Conservation (phyloP, 805 yeast species). For the Kluyveromyces wickerhamii region DNA sequence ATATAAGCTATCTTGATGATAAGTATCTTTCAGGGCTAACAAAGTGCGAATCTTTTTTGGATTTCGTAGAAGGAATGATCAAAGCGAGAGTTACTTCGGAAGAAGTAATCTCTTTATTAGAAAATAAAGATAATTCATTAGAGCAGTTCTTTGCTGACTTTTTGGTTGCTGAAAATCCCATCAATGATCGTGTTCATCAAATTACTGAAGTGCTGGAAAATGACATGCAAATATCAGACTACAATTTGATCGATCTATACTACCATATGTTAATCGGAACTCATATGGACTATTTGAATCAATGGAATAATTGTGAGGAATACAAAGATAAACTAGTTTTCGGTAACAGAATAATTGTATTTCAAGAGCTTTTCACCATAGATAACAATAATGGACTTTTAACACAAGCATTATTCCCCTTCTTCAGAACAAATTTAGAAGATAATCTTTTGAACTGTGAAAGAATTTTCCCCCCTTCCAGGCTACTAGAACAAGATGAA, state of each 20-base stretch:
- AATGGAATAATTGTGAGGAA: constrained; percentile 22
- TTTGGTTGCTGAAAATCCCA: constrained; percentile 29
- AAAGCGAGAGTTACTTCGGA: constrained; percentile 20
- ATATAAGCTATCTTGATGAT: constrained; percentile 22
- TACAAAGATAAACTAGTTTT: constrained; percentile 17
- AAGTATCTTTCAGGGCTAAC: constrained; percentile 20
- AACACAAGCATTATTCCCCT: constrained; percentile 27
- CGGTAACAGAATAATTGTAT: constrained; percentile 27
- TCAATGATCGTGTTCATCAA: constrained; percentile 24
- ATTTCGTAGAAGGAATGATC: constrained; percentile 26
- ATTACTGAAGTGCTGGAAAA: constrained; percentile 22
- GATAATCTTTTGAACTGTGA: constrained; percentile 28
- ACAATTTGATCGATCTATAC: constrained; percentile 27
- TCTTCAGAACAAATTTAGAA: constrained; percentile 24
- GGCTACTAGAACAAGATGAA: constrained; percentile 10
- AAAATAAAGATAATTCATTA: constrained; percentile 18
- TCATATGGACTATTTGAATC: constrained; percentile 15
- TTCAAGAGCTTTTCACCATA: constrained; percentile 28
- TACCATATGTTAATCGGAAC: constrained; percentile 21
- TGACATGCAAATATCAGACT: constrained; percentile 19
- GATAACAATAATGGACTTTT: constrained; percentile 27
- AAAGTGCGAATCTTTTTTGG: constrained; percentile 30
- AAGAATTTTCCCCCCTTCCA: constrained; percentile 14
- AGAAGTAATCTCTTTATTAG: constrained; percentile 21
- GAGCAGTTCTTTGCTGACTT: constrained; percentile 28